These are phyloP conservation scores for Sugiyamaella americana DNA, from an alignment of 805 yeast species.

Conservation along the genomic window DNA sequence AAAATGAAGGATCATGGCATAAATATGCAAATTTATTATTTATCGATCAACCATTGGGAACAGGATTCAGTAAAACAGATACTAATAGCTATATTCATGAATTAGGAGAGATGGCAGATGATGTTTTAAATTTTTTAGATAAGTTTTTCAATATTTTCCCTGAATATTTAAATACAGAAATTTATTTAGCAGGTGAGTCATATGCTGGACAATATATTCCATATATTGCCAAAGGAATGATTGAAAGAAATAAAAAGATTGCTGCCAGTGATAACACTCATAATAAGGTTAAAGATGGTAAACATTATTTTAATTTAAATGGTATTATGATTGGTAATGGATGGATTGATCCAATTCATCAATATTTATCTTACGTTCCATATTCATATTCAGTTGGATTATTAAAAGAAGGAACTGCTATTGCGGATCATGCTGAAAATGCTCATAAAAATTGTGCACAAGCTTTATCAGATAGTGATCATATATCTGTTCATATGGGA, in stretches of 20 bases:
- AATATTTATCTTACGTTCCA: constrained; percentile 74
- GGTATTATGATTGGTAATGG: constrained; percentile 87
- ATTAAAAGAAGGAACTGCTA: constrained; percentile 33
- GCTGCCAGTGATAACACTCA: constrained; percentile 8
- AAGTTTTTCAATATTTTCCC: constrained; percentile 70
- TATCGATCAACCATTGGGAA: constrained; percentile 92
- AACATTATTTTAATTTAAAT: constrained; percentile 40
- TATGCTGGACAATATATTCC: constrained; percentile 98
- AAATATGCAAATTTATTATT: constrained; percentile 70
- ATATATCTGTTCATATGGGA: constrained; percentile 20
- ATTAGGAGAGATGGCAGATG: constrained; percentile 45
- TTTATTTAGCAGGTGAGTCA: constrained; percentile 88
- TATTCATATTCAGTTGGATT: constrained; percentile 57
- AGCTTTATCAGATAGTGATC: constrained; percentile 21
- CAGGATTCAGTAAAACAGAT: constrained; percentile 73
- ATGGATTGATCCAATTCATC: constrained; percentile 86
- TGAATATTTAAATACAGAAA: constrained; percentile 53
- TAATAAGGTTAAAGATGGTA: background rate
- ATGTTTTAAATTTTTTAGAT: constrained; percentile 59
- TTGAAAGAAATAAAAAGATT: constrained; percentile 39
- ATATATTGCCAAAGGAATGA: constrained; percentile 62
- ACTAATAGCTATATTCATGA: constrained; percentile 36
- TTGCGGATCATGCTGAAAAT: constrained; percentile 19
- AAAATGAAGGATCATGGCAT: constrained; percentile 79
- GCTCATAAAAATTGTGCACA: constrained; percentile 25